Base-by-base conservation (phyloP, 805 yeast genomes). In the Saturnispora hagleri region DNA sequence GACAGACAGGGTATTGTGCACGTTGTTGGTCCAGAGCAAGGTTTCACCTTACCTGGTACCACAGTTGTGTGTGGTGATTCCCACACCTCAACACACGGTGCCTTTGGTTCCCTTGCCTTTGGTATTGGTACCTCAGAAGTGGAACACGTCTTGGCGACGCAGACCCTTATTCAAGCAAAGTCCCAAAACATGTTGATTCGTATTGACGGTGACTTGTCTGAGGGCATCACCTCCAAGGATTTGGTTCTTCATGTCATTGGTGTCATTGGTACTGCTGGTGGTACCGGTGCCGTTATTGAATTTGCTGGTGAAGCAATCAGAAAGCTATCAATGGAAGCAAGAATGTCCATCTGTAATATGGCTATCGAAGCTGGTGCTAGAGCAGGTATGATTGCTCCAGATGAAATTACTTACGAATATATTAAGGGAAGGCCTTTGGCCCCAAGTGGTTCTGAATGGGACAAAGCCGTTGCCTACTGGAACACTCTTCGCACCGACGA, bases 301-400 rank as follows among this genome's bases (percentile, higher is more conserved):
- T 93, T 91, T 71, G 93, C 95, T 47, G 99, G 99, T 69, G 80
- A 84, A 60, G 97, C 98, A 52, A 90, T 93, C 62, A 88, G 86
- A 69, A 80, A 77, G 57, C 77, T 93, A 56, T 80, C 95, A 33
- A 89, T 93, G 89, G 99, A 93, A 72, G 97, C 98, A 10, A 81
- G 99, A 72, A 93, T 93, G 99, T 89, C 98, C 51, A 93, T 93
- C 75, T 93, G 99, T 79, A 93, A 93, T 69, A 93, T 93, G 99
- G 84, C 98, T 45, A 91, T 93, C 64, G 99, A 93, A 74, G 99
- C 86, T 54, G 99, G 99, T 73, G 99, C 99, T 17, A 84, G 99
- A 74, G 98, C 99, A 27, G 99, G 99, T 72, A 89, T 93, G 97
- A 91, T 93, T 67, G 86, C 84, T 58, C 99, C 99, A 9, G 99